Base-by-base conservation (phyloP, 140 eudicot genomes). In the Erigeron philadelphicus region DNA sequence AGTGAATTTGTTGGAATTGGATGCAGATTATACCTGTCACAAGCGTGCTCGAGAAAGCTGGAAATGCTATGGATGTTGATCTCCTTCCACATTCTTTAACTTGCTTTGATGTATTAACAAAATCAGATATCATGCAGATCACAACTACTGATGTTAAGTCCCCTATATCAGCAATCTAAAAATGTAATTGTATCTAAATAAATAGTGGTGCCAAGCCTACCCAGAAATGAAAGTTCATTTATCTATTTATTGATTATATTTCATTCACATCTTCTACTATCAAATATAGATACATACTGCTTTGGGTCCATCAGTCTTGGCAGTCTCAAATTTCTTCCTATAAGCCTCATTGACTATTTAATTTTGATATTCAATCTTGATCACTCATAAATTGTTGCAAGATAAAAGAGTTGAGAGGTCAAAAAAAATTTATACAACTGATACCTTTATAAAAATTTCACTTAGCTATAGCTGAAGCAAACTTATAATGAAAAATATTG, bases 71-170 rank as follows among this genome's bases (percentile, higher is more conserved):
- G 81, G 83, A 83, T 7, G 72, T 79, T 11, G 71, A 59, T 53
- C 83, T 87, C 49, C 65, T 80, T 58, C 97, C 93, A 55, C 77
- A 83, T 80, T 90, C 97, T 47, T 79, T 89, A 35, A 87, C 85
- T 55, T 78, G 84, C 53, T 71, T 89, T 13, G 91, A 89, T 77
- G 74, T 89, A 60, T 69, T 80, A 67, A 64, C 61, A 41, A 61
- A 78, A 71, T 60, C 87, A 18, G 64, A 64, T 73, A 77, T 48
- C 53, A 56, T 80, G 67, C 62, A 77, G 64, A 75, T 64, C 17
- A 64, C 74, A 44, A 61, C 74, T 71, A 64, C 77, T 75, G 78
- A 80, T 61, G 79, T 61, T 71, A 12, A 63, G 53, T 64, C 64
- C 12, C 58, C 61, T 46, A 70, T 55, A 72, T 83, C 84, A 31